A percentile compares a stretch with the other conserved stretches of the same genome.
These are phyloP conservation scores for Taiwanofungus camphoratus DNA, from an alignment of 1,284 basidiomycete species.

Conservation along the genomic window DNA sequence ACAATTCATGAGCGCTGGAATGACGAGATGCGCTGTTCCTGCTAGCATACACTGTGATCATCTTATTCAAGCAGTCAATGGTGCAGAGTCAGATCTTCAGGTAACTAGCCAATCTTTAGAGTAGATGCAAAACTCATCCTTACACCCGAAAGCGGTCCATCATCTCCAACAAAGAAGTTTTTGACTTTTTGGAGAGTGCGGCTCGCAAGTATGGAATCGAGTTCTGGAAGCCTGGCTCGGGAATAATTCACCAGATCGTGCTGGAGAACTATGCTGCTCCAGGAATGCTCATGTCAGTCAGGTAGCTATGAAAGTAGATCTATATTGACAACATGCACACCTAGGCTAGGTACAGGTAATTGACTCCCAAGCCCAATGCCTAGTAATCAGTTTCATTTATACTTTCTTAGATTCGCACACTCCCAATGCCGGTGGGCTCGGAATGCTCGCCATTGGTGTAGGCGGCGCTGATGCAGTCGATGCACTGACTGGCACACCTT, in stretches of 20 bases:
- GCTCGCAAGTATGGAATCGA: conserved; percentile 92
- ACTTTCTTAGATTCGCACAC: conserved; percentile 86
- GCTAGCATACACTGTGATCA: conserved; percentile 96
- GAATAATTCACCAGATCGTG: conserved; percentile 98
- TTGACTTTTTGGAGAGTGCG: conserved; percentile 96
- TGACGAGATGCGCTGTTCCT: conserved; percentile 81
- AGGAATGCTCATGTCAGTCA: conserved; percentile 78
- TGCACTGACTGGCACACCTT: conserved; percentile 96
- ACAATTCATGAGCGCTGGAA: conserved; percentile 98
- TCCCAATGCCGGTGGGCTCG: conserved; percentile 96
- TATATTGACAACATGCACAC: conserved; percentile 11
- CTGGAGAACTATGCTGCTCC: conserved; percentile 96
- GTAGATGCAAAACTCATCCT: not conserved
- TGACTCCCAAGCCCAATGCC: too few relatives aligned
- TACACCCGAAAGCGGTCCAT: conserved; percentile 62
- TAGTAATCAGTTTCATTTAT: not conserved
- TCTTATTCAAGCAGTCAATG: conserved; percentile 85
- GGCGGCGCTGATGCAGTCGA: conserved; percentile 99
- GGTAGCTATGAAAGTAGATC: too few relatives aligned
- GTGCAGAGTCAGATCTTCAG: conserved; percentile 80
- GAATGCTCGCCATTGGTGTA: conserved; percentile 97
- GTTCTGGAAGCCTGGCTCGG: conserved; percentile 95
- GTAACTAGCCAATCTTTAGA: conserved; percentile 31
- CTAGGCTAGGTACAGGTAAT: conserved; percentile 70
- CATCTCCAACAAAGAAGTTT: conserved; percentile 91